Evolutionary conservation across 176 grass and related monocot species (phyloP).

Genomic region (Oryza rufipogon): DNA sequence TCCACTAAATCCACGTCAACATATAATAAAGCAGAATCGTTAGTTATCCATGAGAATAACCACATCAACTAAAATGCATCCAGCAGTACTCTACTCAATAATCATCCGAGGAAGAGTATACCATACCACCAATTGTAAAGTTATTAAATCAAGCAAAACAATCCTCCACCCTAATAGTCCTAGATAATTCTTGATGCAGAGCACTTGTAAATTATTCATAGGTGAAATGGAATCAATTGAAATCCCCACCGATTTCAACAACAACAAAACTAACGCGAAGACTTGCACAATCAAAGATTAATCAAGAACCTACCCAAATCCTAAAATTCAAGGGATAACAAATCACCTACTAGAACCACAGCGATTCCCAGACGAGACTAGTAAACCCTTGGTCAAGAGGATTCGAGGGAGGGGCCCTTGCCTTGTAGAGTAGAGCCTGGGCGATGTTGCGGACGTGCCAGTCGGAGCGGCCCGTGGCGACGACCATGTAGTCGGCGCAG

Average conservation of each 20-base stretch:
- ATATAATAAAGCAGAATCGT: too few relatives aligned
- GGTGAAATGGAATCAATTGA: neutral
- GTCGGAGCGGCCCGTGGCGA: slow-evolving; percentile 77
- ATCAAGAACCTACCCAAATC: neutral
- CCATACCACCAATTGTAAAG: neutral
- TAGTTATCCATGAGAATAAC: too few relatives aligned
- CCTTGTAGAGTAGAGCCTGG: slow-evolving; percentile 94
- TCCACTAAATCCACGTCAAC: too few relatives aligned
- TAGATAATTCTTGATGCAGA: neutral
- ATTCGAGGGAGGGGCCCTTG: neutral
- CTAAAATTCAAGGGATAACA: neutral
- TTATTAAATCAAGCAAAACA: neutral
- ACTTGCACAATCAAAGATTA: neutral
- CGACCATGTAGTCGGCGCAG: slow-evolving; percentile 91
- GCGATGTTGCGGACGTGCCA: slow-evolving; percentile 99
- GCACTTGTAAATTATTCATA: neutral
- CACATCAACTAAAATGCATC: too few relatives aligned
- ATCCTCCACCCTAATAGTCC: neutral
- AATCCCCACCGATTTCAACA: neutral
- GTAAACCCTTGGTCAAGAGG: too few relatives aligned
- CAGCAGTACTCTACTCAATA: too few relatives aligned
- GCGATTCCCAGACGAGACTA: neutral
- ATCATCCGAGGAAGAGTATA: neutral
- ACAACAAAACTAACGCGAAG: neutral
- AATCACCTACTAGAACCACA: neutral